Base-by-base conservation (phyloP, 2,329 filamentous ascomycete genomes). In the Diaporthe capsici region DNA sequence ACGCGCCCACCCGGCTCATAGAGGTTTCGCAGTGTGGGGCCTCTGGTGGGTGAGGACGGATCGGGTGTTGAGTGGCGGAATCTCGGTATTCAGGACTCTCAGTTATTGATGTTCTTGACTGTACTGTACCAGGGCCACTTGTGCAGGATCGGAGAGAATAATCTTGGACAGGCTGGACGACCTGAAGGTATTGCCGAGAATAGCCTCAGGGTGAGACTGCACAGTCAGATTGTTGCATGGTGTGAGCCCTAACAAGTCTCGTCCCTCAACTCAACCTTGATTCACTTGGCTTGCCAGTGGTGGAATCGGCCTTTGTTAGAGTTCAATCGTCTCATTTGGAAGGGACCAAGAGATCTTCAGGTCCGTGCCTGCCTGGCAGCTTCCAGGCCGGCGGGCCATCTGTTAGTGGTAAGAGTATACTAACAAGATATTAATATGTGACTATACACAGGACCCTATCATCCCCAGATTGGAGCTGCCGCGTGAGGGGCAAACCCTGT, bases 321-420 rank as follows among this genome's bases (percentile, higher is more conserved):
- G 65, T 55, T 55, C 65, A 53, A 49, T 70, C 49, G 49, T 70
- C 65, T 70, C 47, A 51, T 55, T 25, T 70, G 49, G 13, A 55
- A 28, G 44, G 47, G 12, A 39, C 65, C 34, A 42, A 55, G 65
- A 70, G 65, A 70, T 70, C 65, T 70, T 70, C 65, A 55, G 65
- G 65, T 70, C 65, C 49, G 65, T 70, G 65, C 65, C 15, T 28
- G 47, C 47, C 47, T 70, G 65, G 65, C 65, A 70, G 65, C 65
- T 70, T 42, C 34, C 65, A 70, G 49, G 49, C 65, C 34, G 34
- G 15, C 15, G 65, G 65, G 49, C 49, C 31, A 55, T 8, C 65
- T 55, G 20, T 28, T 55, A 55, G 49, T 20, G 22, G 0, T 0
- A 1, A 4, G 39, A 20, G 65, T 70, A 13, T 39, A 17, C 20